Evolutionary conservation across 768 basidiomycete genomes (phyloP), one percentile per base, ranked within the genome.

Genomic region (Russula dissimulans): DNA sequence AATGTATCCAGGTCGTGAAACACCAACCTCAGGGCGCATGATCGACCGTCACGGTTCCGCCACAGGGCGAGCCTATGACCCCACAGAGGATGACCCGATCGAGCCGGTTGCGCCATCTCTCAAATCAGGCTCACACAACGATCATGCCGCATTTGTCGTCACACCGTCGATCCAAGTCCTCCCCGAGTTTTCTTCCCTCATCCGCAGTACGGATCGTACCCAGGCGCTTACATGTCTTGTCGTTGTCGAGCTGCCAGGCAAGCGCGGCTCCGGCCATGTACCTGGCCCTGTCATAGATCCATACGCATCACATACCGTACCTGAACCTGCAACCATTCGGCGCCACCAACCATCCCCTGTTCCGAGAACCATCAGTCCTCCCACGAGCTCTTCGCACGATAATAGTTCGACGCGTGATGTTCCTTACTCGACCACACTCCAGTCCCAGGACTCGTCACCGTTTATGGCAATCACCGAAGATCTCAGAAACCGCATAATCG

Each of bases 191-290:
- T 79, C 89, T 0, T 86, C 86, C 18, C 79, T 97, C 38, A 81
- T 88, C 11, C 81, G 92, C 56, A 82, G 82, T 45, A 77, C 70
- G 60, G 83, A 87, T 63, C 65, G 79, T 38, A 90, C 82, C 66
- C 91, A 95, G 71, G 88, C 91, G 1, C 75, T 97, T 64, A 97
- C 95, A 10, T 97, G 95, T 70, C 88, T 97, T 69, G 86, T 99
- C 63, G 79, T 95, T 60, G 86, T 99, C 67, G 93, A 97, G 74
- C 82, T 98, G 2, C 91, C 95, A 2, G 85, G 85, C 29, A 87
- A 89, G 66, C 82, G 89, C 22, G 77, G 75, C 4, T 62, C 65
- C 2, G 54, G 55, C 5, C 65, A 57, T 48, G 65, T 66, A 15
- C 65, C 65, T 42, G 65, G 65, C 12, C 65, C 65, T 34, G 73